A percentile compares a stretch with the other conserved stretches of the same genome.
These are phyloP conservation scores for Hysterangium stoloniferum DNA, from an alignment of 768 basidiomycete genomes.

Conservation along the genomic window DNA sequence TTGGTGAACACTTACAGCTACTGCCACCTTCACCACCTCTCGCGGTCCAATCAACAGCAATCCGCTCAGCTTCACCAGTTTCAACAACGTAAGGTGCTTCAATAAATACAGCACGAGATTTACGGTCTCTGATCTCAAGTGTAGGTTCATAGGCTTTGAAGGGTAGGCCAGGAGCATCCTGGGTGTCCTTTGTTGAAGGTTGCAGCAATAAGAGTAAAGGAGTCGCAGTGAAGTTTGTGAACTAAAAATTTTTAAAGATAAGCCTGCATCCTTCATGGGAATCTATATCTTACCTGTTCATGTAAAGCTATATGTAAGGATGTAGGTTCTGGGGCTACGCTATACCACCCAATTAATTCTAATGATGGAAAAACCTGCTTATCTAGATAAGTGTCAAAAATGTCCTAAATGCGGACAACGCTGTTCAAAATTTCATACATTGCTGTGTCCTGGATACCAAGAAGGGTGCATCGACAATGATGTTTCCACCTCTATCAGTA, in stretches of 20 bases:
- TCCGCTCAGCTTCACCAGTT: constrained; percentile 97
- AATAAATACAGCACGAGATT: constrained; percentile 71
- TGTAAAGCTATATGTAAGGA: constrained; percentile 75
- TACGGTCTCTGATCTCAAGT: constrained; percentile 74
- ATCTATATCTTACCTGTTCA: constrained; percentile 54
- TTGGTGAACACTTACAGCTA: constrained; percentile 47
- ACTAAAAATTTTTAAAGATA: constrained; percentile 36
- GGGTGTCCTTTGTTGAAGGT: constrained; percentile 41
- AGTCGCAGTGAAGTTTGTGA: constrained; percentile 77
- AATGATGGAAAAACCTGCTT: constrained; percentile 98
- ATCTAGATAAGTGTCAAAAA: constrained; percentile 40
- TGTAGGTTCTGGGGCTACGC: constrained; percentile 68
- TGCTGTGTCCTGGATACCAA: constrained; percentile 79
- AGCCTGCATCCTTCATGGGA: background rate
- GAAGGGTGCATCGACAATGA: constrained; percentile 68
- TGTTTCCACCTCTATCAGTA: constrained; percentile 34
- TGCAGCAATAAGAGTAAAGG: constrained; percentile 64
- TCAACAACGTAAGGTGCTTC: constrained; percentile 85
- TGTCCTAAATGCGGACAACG: too few species aligned
- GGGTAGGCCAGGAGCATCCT: constrained; percentile 62
- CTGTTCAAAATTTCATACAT: constrained; percentile 42
- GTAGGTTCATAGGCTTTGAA: constrained; percentile 92
- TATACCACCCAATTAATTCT: constrained; percentile 98
- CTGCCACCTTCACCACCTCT: constrained; percentile 78
- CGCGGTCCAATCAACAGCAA: constrained; percentile 95